Evolutionary conservation across 2,329 filamentous ascomycete genomes (phyloP).

Genomic region (Paraconiothyrium brasiliense): DNA sequence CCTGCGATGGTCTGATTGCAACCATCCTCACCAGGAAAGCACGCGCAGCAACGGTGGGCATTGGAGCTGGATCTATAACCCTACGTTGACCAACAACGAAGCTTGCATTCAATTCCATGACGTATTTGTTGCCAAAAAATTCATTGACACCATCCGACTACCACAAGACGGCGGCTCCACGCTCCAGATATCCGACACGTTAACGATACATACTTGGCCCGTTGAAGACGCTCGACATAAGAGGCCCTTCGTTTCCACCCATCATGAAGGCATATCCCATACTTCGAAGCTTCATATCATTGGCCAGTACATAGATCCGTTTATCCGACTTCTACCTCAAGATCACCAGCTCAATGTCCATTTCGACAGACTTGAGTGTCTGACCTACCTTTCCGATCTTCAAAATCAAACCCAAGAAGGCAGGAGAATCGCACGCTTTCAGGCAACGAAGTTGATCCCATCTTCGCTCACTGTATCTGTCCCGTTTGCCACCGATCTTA

Average conservation of each 20-base stretch:
- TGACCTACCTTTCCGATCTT: slow-evolving; percentile 4
- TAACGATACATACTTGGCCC: slow-evolving; percentile 22
- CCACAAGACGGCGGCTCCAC: slow-evolving; percentile 20
- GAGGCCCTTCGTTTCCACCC: slow-evolving; percentile 16
- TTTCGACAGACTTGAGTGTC: not conserved
- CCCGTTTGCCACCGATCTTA: not conserved
- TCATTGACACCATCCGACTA: slow-evolving; percentile 22
- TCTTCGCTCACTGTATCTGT: not conserved
- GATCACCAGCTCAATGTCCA: not conserved
- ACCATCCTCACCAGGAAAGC: slow-evolving; percentile 20
- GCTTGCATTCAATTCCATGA: slow-evolving; percentile 22
- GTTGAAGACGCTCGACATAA: slow-evolving; percentile 6
- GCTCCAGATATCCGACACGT: slow-evolving; percentile 15
- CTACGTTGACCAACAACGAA: slow-evolving; percentile 24
- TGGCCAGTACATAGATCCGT: slow-evolving; percentile 4
- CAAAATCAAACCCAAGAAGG: not conserved
- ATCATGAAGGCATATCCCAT: not conserved
- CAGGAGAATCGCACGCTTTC: slow-evolving; percentile 6
- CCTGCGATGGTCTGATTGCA: slow-evolving; percentile 33
- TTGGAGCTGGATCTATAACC: slow-evolving; percentile 29
- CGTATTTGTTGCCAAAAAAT: slow-evolving; percentile 14
- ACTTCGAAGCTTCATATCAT: slow-evolving; percentile 8
- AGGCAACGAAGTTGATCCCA: not conserved
- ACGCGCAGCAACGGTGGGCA: slow-evolving; percentile 18
- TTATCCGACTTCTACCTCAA: not conserved